These are phyloP conservation scores for Ciborinia camelliae DNA, from an alignment of 2,329 filamentous ascomycete species.

Conservation along the genomic window DNA sequence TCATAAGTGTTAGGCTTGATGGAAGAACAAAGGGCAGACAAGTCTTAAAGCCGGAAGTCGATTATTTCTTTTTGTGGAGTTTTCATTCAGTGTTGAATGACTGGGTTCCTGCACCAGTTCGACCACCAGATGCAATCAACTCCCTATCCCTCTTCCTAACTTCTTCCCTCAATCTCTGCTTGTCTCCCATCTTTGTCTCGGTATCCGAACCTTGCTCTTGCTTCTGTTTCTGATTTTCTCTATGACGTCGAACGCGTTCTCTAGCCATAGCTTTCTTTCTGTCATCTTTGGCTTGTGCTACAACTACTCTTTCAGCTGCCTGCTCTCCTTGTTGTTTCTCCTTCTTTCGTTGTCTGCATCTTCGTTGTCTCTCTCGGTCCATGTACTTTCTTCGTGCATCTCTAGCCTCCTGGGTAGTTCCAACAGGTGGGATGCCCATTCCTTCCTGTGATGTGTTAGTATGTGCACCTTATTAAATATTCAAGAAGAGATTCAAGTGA, in stretches of 20 bases:
- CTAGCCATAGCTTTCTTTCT: conserved; percentile 12
- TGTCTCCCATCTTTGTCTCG: background rate
- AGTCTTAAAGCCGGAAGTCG: background rate
- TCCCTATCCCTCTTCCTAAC: background rate
- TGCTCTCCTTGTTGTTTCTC: conserved; percentile 5
- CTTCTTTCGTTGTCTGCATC: conserved; percentile 14
- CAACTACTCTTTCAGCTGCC: background rate
- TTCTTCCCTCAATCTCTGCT: background rate
- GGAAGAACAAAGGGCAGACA: background rate
- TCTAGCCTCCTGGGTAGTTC: background rate
- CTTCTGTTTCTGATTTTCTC: conserved; percentile 7
- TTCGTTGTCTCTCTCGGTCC: conserved; percentile 15
- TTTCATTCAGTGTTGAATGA: background rate
- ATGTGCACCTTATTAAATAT: background rate
- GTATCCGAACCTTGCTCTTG: background rate
- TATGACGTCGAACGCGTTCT: conserved; percentile 12
- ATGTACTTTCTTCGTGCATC: conserved; percentile 11
- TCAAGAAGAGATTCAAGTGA: too few species aligned
- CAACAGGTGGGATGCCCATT: conserved; percentile 2
- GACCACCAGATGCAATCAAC: background rate
- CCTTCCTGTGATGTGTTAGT: conserved; percentile 1
- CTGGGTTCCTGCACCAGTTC: background rate
- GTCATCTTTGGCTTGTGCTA: conserved; percentile 8
- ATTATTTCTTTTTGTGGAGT: background rate
- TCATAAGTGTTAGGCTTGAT: background rate